Base-by-base conservation (phyloP, 2,329 filamentous ascomycete species). In the Huntiella abstrusa region DNA sequence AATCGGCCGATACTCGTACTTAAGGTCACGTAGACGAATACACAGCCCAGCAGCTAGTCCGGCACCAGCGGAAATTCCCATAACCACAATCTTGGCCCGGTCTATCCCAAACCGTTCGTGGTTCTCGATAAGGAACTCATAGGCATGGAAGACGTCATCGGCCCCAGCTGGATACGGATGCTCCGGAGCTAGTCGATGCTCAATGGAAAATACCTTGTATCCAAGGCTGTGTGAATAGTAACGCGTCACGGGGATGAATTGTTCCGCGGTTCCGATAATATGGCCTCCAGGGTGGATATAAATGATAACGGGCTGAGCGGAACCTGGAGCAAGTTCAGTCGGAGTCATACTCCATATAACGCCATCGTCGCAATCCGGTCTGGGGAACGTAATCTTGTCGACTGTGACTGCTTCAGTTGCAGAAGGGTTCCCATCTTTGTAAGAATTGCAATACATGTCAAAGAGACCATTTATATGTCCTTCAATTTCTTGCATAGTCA, bases 151-250 rank as follows among this genome's bases (percentile, higher is more conserved):
- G 36, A 55, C 56, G 46, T 68, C 64, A 39, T 61, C 57, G 0
- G 61, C 52, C 1, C 56, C 60, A 0, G 53, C 52, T 0, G 64
- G 62, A 10, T 59, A 59, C 3, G 55, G 58, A 39, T 62, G 49
- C 51, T 68, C 65, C 1, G 65, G 65, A 3, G 65, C 61, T 3
- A 65, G 57, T 3, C 65, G 57, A 53, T 66, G 68, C 11, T 66
- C 63, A 16, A 65, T 55, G 1, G 56, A 55, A 37, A 63, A 56
- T 33, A 64, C 54, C 3, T 58, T 58, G 10, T 65, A 54, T 1
- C 59, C 57, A 4, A 57, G 55, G 4, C 46, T 43, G 3, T 46
- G 41, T 2, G 59, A 60, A 33, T 57, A 53, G 4, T 48, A 46
- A 13, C 58, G 51, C 32, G 62, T 51, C 3, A 55, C 32, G 3